Evolutionary conservation across 257 asterid species (phyloP).

Genomic region (Anisodus acutangulus): DNA sequence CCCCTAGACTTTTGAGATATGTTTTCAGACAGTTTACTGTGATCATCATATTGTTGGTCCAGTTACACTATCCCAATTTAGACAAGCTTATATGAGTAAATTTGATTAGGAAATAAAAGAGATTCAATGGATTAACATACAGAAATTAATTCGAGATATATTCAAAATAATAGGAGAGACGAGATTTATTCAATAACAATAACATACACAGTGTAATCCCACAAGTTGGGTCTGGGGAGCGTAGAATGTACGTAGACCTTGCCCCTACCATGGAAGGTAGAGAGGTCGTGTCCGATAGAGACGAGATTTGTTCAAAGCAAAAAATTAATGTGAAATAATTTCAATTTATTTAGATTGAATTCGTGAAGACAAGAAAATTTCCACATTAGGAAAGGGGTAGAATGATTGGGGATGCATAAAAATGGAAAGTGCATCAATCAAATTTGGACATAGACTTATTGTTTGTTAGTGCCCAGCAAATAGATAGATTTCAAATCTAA

Average conservation of each 20-base stretch:
- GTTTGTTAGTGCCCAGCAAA: slow-evolving; percentile 5
- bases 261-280: too few relatives aligned
- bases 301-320: background rate
- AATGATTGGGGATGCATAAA: background rate
- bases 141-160: background rate
- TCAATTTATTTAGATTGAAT: background rate
- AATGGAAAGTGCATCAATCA: background rate
- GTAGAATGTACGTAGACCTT: too few relatives aligned
- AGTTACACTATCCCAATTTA: background rate
- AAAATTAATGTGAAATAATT: background rate
- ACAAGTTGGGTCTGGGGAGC: too few relatives aligned
- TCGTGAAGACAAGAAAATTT: background rate
- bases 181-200: too few relatives aligned
- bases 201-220: too few relatives aligned
- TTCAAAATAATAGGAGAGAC: background rate
- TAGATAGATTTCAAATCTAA: slow-evolving; percentile 5
- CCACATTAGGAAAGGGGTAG: background rate
- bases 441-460: background rate
- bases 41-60: background rate
- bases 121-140: background rate
- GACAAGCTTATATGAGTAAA: background rate
- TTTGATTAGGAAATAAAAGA: background rate
- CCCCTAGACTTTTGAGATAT: background rate
- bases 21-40: background rate
- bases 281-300: too few relatives aligned